Evolutionary conservation across 805 yeast genomes (phyloP), one percentile per base, ranked within the genome.

Genomic region (Nakazawaea wickerhamii): DNA sequence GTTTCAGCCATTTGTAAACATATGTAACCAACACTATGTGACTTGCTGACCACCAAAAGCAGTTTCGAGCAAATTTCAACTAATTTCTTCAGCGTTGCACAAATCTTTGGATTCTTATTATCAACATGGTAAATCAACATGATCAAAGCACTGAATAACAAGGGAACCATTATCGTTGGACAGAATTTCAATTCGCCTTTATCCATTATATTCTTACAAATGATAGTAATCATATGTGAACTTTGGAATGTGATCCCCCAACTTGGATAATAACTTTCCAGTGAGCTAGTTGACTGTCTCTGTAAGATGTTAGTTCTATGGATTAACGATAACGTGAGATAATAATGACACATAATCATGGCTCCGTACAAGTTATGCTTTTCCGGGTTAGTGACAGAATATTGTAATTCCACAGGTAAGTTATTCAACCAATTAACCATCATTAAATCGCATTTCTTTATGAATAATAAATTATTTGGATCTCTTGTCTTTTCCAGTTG

Each of bases 171-270:
- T 58, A 73, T 65, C n/a, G 79, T 75, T 18, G 84, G 84, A 45
- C 77, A 71, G 49, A 67, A 70, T 41, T 60, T 62, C 41, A 80
- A 55, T 50, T 75, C 75, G 41, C 70, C 68, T 32, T 70, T 67
- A 38, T 69, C 72, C 36, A 69, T 54, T 47, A 81, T 53, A 46
- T 74, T 77, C 43, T 75, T 79, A 36, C 74, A 67, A 45, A 81
- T 81, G 43, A 75, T 69, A 8, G 83, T 72, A 48, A 84, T 80
- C 79, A 81, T 81, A 53, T 84, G 75, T 2, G 91, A 86, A 1
- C 91, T 85, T 58, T 82, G 87, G 67, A 83, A 84, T 2, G 88
- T 84, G 44, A 84, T 81, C 8, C 89, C 86, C 82, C 86, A 79
- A n/a, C 84, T 75, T 5, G 87, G 86, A 55, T 78, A 79, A 50